Evolutionary conservation across 2,329 filamentous ascomycete genomes (phyloP), one percentile per base, ranked within the genome.

Genomic region (Calonectria hawksworthii): DNA sequence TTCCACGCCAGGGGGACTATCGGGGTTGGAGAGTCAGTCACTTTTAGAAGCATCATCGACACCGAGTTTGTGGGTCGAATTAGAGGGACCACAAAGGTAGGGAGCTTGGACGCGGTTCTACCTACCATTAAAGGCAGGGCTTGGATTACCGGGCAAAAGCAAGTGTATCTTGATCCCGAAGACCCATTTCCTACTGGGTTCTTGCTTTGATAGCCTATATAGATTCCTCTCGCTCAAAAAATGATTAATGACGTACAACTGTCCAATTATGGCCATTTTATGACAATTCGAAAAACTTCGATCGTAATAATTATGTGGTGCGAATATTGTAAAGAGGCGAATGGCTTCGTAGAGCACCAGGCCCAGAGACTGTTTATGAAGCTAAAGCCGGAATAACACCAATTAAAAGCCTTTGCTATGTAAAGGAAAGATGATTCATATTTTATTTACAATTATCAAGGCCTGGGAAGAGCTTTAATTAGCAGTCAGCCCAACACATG

Each of bases 131-230:
- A 86, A 63, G 87, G 87, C 0, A 80, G 86, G 32, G 87, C 83
- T 5, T 89, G 87, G 87, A 86, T 89, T 63, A 88, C 86, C 0
- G 83, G 86, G 26, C 86, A 84, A 75, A 86, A 87, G 75, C 84
- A 87, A 69, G 80, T 86, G 3, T 80, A 86, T 18, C 75, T 89
- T 21, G 86, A 88, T 72, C 83, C 85, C 1, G 82, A 82, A 0
- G 87, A 88, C 77, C 87, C 87, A 0, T 88, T 87, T 73, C 87
- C 86, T 1, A 68, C 44, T 18, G 74, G 75, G 2, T 77, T 76
- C n/a, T 32, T 61, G n/a, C 32, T 61, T 7, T 61, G n/a, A 23
- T 36, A 5, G 14, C 6, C 6, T 16, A 28, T 2, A 30, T 18
- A 16, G 21, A 23, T 18, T 18, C 6, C 3, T 8, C 9, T 2